Percentiles rank a stretch among this genome's conserved stretches.
These are phyloP conservation scores for Cicer pinnatifidum DNA, from an alignment of 306 rosid genomes.

Conservation along the genomic window DNA sequence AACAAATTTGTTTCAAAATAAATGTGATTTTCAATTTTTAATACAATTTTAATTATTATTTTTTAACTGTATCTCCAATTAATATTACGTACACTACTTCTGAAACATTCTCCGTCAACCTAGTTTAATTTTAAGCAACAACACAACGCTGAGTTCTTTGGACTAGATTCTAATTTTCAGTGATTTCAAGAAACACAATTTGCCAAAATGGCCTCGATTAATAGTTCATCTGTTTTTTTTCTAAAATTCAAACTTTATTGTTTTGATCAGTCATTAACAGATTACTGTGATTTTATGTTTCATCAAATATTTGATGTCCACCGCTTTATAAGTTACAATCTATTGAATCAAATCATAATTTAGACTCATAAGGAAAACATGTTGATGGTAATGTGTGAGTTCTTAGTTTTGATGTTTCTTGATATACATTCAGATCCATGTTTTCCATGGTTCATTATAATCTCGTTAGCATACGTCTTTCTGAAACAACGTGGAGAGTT, in stretches of 20 bases:
- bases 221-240: not conserved
- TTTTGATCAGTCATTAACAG: not conserved
- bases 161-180: not conserved
- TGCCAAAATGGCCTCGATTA: not conserved
- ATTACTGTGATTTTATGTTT: not conserved
- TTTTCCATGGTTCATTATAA: constrained; percentile 3
- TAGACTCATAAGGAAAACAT: not conserved
- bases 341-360: not conserved
- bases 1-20: too few relatives aligned
- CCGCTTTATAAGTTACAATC: not conserved
- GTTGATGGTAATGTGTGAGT: constrained; percentile 8
- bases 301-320: not conserved
- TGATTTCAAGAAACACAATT: constrained; percentile 19
- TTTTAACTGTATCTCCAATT: too few relatives aligned
- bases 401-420: not conserved
- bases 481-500: too few relatives aligned
- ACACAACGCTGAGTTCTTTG: not conserved
- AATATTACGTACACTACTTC: too few relatives aligned
- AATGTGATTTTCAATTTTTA: too few relatives aligned
- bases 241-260: not conserved
- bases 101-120: too few relatives aligned
- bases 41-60: too few relatives aligned
- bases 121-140: too few relatives aligned
- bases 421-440: not conserved
- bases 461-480: too few relatives aligned